Conservation (phyloP, 495 filamentous ascomycete genomes). For the Aspergillus coremiiformis region DNA sequence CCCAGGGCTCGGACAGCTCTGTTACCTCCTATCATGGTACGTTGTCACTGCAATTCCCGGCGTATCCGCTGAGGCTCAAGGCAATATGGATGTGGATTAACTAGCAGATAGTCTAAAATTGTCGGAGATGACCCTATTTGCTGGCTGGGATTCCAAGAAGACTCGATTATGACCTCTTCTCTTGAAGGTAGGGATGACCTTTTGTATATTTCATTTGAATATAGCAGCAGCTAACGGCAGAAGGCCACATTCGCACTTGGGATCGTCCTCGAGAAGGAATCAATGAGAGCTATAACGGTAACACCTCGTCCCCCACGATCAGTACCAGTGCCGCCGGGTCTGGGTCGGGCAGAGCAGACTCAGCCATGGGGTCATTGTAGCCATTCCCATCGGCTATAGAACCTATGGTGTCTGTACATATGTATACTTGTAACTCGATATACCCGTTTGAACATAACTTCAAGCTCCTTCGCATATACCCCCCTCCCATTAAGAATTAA, state of each 20-base stretch:
- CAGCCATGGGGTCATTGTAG: constrained; percentile 18
- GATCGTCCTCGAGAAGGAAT: constrained; percentile 62
- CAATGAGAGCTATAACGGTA: constrained; percentile 19
- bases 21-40: constrained; percentile 86
- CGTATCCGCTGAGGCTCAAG: not conserved
- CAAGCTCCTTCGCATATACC: not conserved
- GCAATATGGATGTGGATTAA: constrained; percentile 1
- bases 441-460: constrained; percentile 6
- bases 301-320: constrained; percentile 14
- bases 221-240: not conserved
- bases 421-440: constrained; percentile 10
- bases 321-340: constrained; percentile 16
- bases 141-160: constrained; percentile 86
- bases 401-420: not conserved
- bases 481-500: not conserved
- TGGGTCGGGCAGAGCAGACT: constrained; percentile 11
- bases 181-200: constrained; percentile 57
- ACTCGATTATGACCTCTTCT: constrained; percentile 87
- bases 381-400: not conserved
- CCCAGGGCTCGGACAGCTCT: constrained; percentile 71
- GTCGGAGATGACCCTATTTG: constrained; percentile 80
- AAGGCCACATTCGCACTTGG: constrained; percentile 87
- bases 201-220: not conserved
- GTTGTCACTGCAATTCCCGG: constrained; percentile 11
- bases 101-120: constrained; percentile 57